Percentiles rank a stretch among this genome's conserved stretches.
Conservation (phyloP, 805 yeast species). For the Kodamaea kakaduensis region DNA sequence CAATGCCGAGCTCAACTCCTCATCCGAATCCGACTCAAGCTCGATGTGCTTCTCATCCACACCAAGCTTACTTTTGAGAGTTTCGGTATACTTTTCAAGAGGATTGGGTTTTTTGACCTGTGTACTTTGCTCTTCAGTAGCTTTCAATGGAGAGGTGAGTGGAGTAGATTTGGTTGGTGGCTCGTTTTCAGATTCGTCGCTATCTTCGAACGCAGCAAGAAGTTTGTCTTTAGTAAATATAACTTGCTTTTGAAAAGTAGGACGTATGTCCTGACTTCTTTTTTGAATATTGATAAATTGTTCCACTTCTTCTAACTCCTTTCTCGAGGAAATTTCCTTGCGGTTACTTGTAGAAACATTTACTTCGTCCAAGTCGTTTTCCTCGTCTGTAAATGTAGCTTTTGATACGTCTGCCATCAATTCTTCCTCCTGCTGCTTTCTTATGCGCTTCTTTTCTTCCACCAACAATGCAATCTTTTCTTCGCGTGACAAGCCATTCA, state of each 20-base stretch:
- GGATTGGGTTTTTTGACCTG: slow-evolving; percentile 17
- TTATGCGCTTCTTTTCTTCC: slow-evolving; percentile 10
- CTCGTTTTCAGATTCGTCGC: slow-evolving; percentile 14
- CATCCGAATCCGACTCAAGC: slow-evolving; percentile 29
- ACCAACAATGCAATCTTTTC: slow-evolving; percentile 10
- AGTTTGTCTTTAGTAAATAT: slow-evolving; percentile 29
- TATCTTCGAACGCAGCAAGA: slow-evolving; percentile 31
- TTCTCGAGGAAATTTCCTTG: slow-evolving; percentile 16
- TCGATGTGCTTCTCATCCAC: slow-evolving; percentile 19
- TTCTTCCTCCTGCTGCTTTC: slow-evolving; percentile 15
- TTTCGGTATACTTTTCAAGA: slow-evolving; percentile 33
- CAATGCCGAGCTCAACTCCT: slow-evolving; percentile 14
- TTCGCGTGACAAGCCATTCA: too few relatives aligned
- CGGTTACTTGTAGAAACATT: slow-evolving; percentile 18
- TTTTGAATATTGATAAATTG: slow-evolving; percentile 33
- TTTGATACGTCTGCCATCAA: slow-evolving; percentile 32
- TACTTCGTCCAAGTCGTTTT: slow-evolving; percentile 28
- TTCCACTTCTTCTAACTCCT: slow-evolving; percentile 30
- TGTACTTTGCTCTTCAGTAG: not conserved
- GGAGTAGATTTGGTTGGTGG: slow-evolving; percentile 24
- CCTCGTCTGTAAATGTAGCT: slow-evolving; percentile 37
- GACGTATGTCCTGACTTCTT: slow-evolving; percentile 28
- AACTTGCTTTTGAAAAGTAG: slow-evolving; percentile 24
- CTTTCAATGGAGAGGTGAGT: slow-evolving; percentile 27
- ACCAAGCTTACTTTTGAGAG: slow-evolving; percentile 22